Base-by-base conservation (phyloP, 202 grass and related monocot genomes). In the Zizania palustris region DNA sequence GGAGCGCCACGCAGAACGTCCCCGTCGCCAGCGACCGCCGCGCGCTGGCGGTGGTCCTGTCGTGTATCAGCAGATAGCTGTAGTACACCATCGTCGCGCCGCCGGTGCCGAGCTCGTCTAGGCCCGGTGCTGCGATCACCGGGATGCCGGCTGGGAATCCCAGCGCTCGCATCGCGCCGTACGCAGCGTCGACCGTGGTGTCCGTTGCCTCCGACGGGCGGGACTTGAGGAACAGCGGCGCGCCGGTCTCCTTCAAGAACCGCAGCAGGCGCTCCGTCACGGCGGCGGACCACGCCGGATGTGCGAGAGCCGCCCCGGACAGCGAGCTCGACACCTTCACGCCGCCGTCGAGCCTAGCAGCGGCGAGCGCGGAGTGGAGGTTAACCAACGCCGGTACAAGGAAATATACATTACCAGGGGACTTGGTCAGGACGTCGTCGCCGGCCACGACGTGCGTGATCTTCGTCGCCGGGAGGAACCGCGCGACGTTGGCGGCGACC, bases 1-100 rank as follows among this genome's bases (percentile, higher is more conserved):
- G 67, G 19, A 94, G 82, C 16, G 94, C 94, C 44, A 97, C 89
- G 76, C 91, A 97, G 85, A 97, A 97, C 60, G 70, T 73, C 55
- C 92, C 92, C 40, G 93, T 56, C 82, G 77, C 86, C 44, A 88
- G 77, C 38, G 86, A 76, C 77, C 86, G 72, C 66, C 86, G 33
- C 51, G 3, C 11, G 4, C 39, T 55, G 7, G 5, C 61, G 11
- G 34, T 5, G 2, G 3, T 3, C 12, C 58, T 28, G 7, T 76
- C 38, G 4, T 5, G 45, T 16, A 2, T 5, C 50, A 54, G 51
- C 34, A 74, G 3, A 48, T 88, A 84, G 54, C 81, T 57, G 42
- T 80, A 53, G 76, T 84, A 80, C 69, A 72, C 51, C 9, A 65
- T 19, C 58, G 0, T 5, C 72, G 34, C 54, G 13, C 14, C 20